A percentile compares a stretch with the other conserved stretches of the same genome.
Conservation (phyloP, 2,329 filamentous ascomycete species). For the Colletotrichum lini region DNA sequence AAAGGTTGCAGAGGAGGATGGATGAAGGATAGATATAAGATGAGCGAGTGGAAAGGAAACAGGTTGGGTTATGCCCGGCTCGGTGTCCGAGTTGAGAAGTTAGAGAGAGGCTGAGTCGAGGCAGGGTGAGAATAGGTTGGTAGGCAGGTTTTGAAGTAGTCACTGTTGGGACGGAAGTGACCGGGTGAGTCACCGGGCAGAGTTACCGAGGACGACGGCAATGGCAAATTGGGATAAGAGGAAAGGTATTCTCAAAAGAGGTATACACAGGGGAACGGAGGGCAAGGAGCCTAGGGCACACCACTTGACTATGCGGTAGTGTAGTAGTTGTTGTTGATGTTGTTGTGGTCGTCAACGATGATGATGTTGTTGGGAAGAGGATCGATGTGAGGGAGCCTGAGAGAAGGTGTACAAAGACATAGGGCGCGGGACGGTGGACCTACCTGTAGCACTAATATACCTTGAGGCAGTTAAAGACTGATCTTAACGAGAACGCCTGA, state of each 20-base stretch:
- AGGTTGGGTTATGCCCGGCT: slow-evolving; percentile 24
- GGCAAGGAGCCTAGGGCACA: neutral
- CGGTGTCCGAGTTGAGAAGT: slow-evolving; percentile 1
- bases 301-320: neutral
- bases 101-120: neutral
- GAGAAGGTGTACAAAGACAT: neutral
- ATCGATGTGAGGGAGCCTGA: neutral
- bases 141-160: slow-evolving; percentile 10
- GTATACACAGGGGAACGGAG: neutral
- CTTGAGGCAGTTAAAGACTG: neutral
- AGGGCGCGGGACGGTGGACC: neutral
- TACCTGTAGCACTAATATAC: neutral
- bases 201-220: slow-evolving; percentile 7
- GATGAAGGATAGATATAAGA: slow-evolving; percentile 1
- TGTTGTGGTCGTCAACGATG: neutral
- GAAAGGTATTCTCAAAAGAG: neutral
- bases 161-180: slow-evolving; percentile 22
- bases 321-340: neutral
- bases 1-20: neutral
- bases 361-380: neutral
- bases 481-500: slow-evolving; percentile 1
- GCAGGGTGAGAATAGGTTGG: neutral
- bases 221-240: neutral
- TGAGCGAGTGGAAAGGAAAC: neutral
- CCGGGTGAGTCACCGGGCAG: slow-evolving; percentile 38